These are phyloP conservation scores for Chaetomiaceae sp. DNA, from an alignment of 2,329 filamentous ascomycete species.

Conservation along the genomic window DNA sequence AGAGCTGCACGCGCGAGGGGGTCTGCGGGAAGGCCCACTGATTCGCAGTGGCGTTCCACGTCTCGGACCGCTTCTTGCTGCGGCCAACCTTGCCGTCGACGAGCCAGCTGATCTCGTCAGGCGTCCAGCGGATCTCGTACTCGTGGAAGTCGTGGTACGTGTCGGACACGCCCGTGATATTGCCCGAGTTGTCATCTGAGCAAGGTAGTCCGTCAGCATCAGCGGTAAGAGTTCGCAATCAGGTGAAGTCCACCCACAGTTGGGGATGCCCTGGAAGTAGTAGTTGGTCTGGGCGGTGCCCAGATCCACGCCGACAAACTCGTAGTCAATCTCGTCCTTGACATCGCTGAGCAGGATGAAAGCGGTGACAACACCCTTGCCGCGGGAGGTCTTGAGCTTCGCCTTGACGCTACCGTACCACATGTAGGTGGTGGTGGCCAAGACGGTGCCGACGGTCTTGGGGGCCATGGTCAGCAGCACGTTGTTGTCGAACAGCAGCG, in stretches of 20 bases:
- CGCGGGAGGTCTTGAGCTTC: slow-evolving; percentile 75
- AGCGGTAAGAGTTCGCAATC: not conserved
- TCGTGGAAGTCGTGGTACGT: slow-evolving; percentile 76
- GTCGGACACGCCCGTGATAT: slow-evolving; percentile 55
- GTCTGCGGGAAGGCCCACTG: slow-evolving; percentile 88
- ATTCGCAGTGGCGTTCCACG: slow-evolving; percentile 78
- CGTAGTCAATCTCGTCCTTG: slow-evolving; percentile 98
- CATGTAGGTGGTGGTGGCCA: slow-evolving; percentile 79
- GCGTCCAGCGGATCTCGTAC: slow-evolving; percentile 90
- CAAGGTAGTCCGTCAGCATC: not conserved
- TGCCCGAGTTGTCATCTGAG: slow-evolving; percentile 68
- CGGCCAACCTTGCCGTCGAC: slow-evolving; percentile 77
- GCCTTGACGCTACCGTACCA: slow-evolving; percentile 96
- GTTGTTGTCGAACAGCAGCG: slow-evolving; percentile 60
- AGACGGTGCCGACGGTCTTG: slow-evolving; percentile 76
- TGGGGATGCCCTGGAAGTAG: slow-evolving; percentile 89
- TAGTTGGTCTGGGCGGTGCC: slow-evolving; percentile 82
- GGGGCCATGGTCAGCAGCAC: slow-evolving; percentile 85
- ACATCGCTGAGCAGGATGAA: slow-evolving; percentile 95
- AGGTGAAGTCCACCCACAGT: slow-evolving; percentile 58
- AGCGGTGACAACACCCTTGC: slow-evolving; percentile 85
- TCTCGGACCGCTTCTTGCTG: slow-evolving; percentile 66
- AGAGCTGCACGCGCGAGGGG: slow-evolving; percentile 83
- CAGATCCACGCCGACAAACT: slow-evolving; percentile 81
- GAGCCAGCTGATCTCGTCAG: slow-evolving; percentile 78